Conservation (phyloP, 345 rosid genomes). For the Aquilaria malaccensis region DNA sequence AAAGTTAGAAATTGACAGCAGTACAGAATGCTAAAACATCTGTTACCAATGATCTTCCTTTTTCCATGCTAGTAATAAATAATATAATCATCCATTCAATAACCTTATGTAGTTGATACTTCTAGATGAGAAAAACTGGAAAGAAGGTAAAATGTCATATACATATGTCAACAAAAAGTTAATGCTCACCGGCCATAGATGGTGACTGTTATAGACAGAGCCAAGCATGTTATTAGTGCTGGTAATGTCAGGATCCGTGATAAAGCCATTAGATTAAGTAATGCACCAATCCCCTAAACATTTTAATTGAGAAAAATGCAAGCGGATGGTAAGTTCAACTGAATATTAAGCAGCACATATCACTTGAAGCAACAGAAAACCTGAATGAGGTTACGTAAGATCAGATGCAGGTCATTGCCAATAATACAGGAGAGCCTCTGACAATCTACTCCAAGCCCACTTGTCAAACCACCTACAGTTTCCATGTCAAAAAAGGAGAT, state of each 20-base stretch:
- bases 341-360: not conserved
- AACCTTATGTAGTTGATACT: too few species aligned
- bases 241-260: constrained; percentile 54
- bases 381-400: constrained; percentile 46
- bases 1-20: too few species aligned
- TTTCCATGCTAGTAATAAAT: not conserved
- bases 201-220: constrained; percentile 28
- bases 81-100: not conserved
- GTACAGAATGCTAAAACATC: too few species aligned
- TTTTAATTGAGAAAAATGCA: constrained; percentile 2
- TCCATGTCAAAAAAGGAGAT: constrained; percentile 38
- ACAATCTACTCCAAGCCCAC: constrained; percentile 55
- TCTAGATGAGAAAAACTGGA: not conserved
- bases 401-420: constrained; percentile 38
- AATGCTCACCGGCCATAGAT: constrained; percentile 43
- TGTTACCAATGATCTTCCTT: constrained; percentile 1
- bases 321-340: constrained; percentile 1
- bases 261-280: constrained; percentile 40
- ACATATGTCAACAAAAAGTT: constrained; percentile 1
- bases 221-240: constrained; percentile 30
- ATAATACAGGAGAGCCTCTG: constrained; percentile 40
- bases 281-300: constrained; percentile 48
- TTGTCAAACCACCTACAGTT: constrained; percentile 45
- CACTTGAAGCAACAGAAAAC: constrained; percentile 15
- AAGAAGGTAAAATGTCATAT: constrained; percentile 1